These are phyloP conservation scores for Nepenthes mirabilis DNA, from an alignment of 148 eudicot species.

Conservation along the genomic window DNA sequence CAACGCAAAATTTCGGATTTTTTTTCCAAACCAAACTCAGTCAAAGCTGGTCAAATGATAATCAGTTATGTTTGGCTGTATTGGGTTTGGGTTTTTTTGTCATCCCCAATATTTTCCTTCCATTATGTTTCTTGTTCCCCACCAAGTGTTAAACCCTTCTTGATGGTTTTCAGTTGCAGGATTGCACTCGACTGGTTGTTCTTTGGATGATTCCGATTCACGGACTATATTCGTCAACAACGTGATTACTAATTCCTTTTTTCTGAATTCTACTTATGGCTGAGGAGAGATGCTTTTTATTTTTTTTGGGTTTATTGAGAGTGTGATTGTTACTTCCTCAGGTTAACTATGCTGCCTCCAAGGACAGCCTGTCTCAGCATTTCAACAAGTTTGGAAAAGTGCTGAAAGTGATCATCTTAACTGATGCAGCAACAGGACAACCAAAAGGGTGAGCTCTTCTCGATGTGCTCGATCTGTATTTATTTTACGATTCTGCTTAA, in stretches of 20 bases:
- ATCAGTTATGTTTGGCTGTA: no score
- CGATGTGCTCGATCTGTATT: not conserved
- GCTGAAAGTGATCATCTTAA: slow-evolving; percentile 62
- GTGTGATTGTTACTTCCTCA: slow-evolving; percentile 13
- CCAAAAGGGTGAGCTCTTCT: slow-evolving; percentile 66
- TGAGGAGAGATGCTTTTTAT: not conserved
- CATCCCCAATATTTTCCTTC: not conserved
- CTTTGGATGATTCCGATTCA: slow-evolving; percentile 81
- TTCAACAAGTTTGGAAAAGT: slow-evolving; percentile 94
- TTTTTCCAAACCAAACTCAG: no score
- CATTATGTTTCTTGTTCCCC: no score
- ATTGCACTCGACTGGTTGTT: slow-evolving; percentile 40
- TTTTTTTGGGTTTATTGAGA: slow-evolving; percentile 2
- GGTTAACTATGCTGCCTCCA: slow-evolving; percentile 96
- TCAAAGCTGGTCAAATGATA: no score
- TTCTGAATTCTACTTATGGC: slow-evolving; percentile 2
- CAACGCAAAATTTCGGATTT: no score
- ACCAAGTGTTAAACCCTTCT: not conserved
- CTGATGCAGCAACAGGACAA: slow-evolving; percentile 80
- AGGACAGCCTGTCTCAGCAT: slow-evolving; percentile 80
- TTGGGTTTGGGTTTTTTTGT: no score
- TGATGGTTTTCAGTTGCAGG: slow-evolving; percentile 19
- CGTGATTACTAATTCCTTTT: slow-evolving; percentile 25
- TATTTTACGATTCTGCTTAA: slow-evolving; percentile 1
- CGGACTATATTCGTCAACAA: slow-evolving; percentile 84